These are phyloP conservation scores for Xylaria bambusicola DNA, from an alignment of 495 filamentous ascomycete genomes.

Conservation along the genomic window DNA sequence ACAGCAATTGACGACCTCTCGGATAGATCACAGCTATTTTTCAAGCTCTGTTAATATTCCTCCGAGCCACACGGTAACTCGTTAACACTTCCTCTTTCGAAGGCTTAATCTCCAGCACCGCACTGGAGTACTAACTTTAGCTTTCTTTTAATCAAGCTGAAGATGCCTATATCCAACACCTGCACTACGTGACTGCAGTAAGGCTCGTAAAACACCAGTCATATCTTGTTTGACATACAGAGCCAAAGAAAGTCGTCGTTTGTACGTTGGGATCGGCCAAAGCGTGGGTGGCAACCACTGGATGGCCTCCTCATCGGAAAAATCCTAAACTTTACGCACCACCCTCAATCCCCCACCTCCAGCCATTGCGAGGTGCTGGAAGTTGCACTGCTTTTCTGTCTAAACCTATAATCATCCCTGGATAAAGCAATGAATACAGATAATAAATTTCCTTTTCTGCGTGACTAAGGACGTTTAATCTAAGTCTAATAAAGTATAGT, in stretches of 20 bases:
- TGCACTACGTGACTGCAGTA: constrained; percentile 1
- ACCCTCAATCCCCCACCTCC: no score
- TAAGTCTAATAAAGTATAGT: no score
- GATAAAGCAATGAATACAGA: no score
- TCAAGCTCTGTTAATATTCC: neutral
- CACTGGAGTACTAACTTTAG: neutral
- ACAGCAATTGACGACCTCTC: neutral
- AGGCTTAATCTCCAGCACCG: neutral
- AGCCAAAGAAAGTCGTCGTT: constrained; percentile 4
- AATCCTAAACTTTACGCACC: no score
- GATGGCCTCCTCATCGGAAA: no score
- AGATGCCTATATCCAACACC: neutral
- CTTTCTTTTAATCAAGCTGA: neutral
- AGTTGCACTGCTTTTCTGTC: no score
- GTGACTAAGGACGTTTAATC: no score
- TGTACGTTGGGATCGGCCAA: neutral
- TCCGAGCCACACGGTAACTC: neutral
- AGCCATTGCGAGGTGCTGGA: no score
- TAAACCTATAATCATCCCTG: no score
- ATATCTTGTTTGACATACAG: constrained; percentile 1
- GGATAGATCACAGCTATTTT: neutral
- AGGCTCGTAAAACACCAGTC: neutral
- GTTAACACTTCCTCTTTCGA: neutral
- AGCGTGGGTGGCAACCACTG: no score
- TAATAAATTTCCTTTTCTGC: no score